Evolutionary conservation across 495 filamentous ascomycete genomes (phyloP).

Genomic region (Penicillium steckii): DNA sequence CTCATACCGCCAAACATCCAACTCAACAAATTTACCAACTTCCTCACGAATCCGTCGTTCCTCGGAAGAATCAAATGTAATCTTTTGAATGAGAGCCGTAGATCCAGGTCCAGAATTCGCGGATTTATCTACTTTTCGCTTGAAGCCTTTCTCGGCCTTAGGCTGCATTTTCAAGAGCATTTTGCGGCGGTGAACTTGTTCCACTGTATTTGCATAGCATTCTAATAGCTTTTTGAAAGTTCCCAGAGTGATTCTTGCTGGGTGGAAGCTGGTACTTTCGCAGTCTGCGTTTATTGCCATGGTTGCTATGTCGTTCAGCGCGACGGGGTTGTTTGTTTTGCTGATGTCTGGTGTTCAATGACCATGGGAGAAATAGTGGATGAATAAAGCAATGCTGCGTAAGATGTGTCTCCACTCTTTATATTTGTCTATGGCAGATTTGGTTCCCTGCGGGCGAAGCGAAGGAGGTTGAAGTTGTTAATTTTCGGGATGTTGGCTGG

Average conservation of each 20-base stretch:
- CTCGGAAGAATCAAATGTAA: constrained; percentile 9
- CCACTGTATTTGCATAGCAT: constrained; percentile 31
- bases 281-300: not conserved
- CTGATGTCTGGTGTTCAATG: too few species aligned
- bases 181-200: constrained; percentile 26
- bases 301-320: not conserved
- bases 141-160: constrained; percentile 18
- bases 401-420: too few species aligned
- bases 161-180: constrained; percentile 18
- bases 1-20: constrained; percentile 40
- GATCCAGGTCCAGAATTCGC: not conserved
- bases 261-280: constrained; percentile 20
- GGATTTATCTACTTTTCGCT: too few species aligned
- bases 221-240: constrained; percentile 32
- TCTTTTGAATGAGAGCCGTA: constrained; percentile 5
- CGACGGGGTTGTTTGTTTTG: not conserved
- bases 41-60: constrained; percentile 17
- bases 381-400: too few species aligned
- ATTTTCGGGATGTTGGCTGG: too few species aligned
- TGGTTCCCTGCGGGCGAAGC: not conserved
- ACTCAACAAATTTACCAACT: constrained; percentile 18
- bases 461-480: not conserved
- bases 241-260: constrained; percentile 26
- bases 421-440: too few species aligned
- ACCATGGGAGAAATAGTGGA: too few species aligned